phyloP scores from a whole-genome alignment of 208 protist genomes.

The Blechomonas ayalai region DNA sequence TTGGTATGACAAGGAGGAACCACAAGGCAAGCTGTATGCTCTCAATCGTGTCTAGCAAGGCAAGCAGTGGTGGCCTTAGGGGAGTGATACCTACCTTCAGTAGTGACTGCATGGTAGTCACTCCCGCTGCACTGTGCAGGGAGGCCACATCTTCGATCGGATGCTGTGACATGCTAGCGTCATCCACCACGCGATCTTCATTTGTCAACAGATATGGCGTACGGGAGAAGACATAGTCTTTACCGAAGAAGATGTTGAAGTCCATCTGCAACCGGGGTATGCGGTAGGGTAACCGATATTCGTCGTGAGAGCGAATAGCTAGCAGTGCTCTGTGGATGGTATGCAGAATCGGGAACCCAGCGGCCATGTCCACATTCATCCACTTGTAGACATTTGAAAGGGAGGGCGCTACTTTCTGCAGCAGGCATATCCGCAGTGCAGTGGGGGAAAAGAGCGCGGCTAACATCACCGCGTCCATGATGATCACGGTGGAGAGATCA shows the following conservation, averaged over 20 bases:
- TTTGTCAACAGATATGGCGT: background rate
- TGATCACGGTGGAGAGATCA: constrained; percentile 35
- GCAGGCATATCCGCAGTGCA: constrained; percentile 50
- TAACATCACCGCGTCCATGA: constrained; percentile 61
- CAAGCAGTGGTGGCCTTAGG: constrained; percentile 20
- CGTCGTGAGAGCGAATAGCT: constrained; percentile 25
- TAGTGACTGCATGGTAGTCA: constrained; percentile 32
- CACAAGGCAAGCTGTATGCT: constrained; percentile 52
- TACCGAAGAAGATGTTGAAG: constrained; percentile 58
- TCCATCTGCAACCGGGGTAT: constrained; percentile 35
- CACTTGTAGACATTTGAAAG: constrained; percentile 31
- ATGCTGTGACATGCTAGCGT: background rate
- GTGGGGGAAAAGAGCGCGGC: constrained; percentile 42
- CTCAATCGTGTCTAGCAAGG: constrained; percentile 16
- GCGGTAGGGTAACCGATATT: constrained; percentile 42
- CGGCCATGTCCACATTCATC: constrained; percentile 36
- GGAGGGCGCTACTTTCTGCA: constrained; percentile 27
- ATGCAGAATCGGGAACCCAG: constrained; percentile 46
- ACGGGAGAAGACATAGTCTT: constrained; percentile 8
- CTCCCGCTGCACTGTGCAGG: constrained; percentile 13
- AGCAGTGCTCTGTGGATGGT: constrained; percentile 47
- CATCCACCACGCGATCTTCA: constrained; percentile 1
- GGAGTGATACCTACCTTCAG: constrained; percentile 43
- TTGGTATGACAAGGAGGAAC: constrained; percentile 48
- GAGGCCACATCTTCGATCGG: constrained; percentile 12